Evolutionary conservation across 73 alveolate genomes (phyloP).

Genomic region (Stentor roeselii): DNA sequence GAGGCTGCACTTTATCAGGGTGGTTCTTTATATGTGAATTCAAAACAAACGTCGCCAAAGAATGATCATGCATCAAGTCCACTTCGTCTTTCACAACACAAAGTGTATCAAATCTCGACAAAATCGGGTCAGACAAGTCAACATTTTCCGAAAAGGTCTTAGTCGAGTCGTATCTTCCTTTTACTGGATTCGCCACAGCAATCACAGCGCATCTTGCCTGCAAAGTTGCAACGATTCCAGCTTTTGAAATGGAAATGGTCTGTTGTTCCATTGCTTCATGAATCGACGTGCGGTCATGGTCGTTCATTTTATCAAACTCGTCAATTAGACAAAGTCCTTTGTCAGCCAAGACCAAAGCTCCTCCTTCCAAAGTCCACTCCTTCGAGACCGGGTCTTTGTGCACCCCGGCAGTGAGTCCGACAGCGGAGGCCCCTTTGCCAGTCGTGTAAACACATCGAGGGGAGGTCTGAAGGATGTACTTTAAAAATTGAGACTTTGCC

Average conservation of each 20-base stretch:
- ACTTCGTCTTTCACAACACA: slow-evolving; percentile 98
- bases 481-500: slow-evolving; percentile 98
- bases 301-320: slow-evolving; percentile 99
- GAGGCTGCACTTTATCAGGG: slow-evolving; percentile 60
- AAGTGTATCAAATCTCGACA: slow-evolving; percentile 98
- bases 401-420: slow-evolving; percentile 99
- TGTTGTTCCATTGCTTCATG: slow-evolving; percentile 99
- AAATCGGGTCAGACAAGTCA: slow-evolving; percentile 99
- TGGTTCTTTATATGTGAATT: slow-evolving; percentile 97
- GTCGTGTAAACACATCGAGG: slow-evolving; percentile 51
- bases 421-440: slow-evolving; percentile 99
- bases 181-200: slow-evolving; percentile 99
- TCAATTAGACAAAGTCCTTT: slow-evolving; percentile 97
- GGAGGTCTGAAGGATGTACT: slow-evolving; percentile 96
- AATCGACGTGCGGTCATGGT: slow-evolving; percentile 98
- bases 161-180: slow-evolving; percentile 90
- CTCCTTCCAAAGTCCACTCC: slow-evolving; percentile 99
- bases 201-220: slow-evolving; percentile 99
- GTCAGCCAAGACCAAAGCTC: slow-evolving; percentile 99
- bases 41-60: slow-evolving; percentile 96
- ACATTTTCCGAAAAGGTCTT: slow-evolving; percentile 97
- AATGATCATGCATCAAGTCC: slow-evolving; percentile 81
- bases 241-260: slow-evolving; percentile 98
- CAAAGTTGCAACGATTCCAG: slow-evolving; percentile 99
- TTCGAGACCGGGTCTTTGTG: slow-evolving; percentile 94